phyloP scores from a whole-genome alignment of 495 filamentous ascomycete genomes.

The Aspergillus ostianus region DNA sequence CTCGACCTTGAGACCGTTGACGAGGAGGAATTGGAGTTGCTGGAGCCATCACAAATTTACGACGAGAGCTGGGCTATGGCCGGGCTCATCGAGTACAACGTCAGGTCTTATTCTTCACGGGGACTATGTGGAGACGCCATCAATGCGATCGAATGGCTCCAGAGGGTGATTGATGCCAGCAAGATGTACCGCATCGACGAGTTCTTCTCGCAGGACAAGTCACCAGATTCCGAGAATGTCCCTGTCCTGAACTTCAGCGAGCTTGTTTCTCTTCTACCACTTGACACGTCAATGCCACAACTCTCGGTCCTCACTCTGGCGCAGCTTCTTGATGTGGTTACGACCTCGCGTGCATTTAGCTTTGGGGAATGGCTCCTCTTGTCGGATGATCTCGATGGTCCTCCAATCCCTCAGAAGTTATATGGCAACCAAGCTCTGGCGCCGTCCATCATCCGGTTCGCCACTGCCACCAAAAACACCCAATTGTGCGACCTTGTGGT shows the following conservation, averaged over 20 bases:
- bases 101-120: conserved; percentile 27
- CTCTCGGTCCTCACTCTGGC: conserved; percentile 50
- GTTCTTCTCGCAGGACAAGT: conserved; percentile 31
- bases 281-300: conserved; percentile 39
- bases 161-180: conserved; percentile 37
- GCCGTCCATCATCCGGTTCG: conserved; percentile 59
- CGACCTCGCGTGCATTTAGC: conserved; percentile 40
- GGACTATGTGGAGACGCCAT: conserved; percentile 31
- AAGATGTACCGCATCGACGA: conserved; percentile 37
- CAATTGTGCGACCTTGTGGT: conserved; percentile 46
- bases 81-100: conserved; percentile 38
- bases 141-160: conserved; percentile 33
- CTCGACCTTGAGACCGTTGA: conserved; percentile 18
- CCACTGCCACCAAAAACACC: conserved; percentile 48
- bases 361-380: conserved; percentile 58
- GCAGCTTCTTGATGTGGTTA: conserved; percentile 53
- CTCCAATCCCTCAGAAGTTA: conserved; percentile 42
- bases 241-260: conserved; percentile 21
- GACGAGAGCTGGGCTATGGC: conserved; percentile 36
- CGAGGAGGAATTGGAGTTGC: conserved; percentile 20
- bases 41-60: conserved; percentile 34
- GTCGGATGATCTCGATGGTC: conserved; percentile 56
- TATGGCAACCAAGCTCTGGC: conserved; percentile 51
- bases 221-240: conserved; percentile 15
- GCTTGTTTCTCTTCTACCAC: conserved; percentile 15